Evolutionary conservation across 2,329 filamentous ascomycete genomes (phyloP), one percentile per base, ranked within the genome.

Genomic region (Botrytis aclada): DNA sequence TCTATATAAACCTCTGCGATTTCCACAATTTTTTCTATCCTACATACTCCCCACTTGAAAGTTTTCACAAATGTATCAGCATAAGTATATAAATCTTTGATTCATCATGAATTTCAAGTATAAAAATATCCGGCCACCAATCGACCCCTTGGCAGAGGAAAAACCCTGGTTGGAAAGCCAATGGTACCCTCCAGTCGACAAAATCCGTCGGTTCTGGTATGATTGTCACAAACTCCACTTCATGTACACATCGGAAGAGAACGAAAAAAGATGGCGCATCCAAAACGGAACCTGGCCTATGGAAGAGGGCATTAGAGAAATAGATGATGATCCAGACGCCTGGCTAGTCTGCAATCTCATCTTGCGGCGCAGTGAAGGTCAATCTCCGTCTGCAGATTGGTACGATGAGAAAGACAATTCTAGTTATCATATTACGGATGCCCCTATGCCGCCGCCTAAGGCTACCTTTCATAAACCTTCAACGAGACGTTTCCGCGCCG

Each of bases 221-320:
- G 10, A 39, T n/a, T 62, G 60, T 37, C 0, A n/a, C 37, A 12
- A 39, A 62, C 6, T 9, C 7, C 1, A 25, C 2, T 0, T 0
- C 12, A 2, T 4, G 25, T 45, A 45, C 39, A 45, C 3, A 1
- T 7, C 1, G 0, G 39, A 65, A 32, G 62, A 65, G 2, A 43
- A 25, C 18, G 62, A 65, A 29, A 0, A 0, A 0, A 45, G 12
- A 34, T 45, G 29, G 37, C 16, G 39, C 37, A 16, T 65, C 0
- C n/a, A 45, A 32, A 41, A 45, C 22, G 39, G 62, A 1, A 45
- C 4, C 2, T 65, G 62, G 62, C 7, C 39, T 8, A 32, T 65
- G 12, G 14, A 12, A 1, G 9, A 25, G 41, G 22, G 39, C 10
- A 16, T 65, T 0, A 65, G 34, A 45, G 62, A 65, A n/a, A 45